Base-by-base conservation (phyloP, 192 early-diverging fungal species). In the Thoreauomyces humboldtii region DNA sequence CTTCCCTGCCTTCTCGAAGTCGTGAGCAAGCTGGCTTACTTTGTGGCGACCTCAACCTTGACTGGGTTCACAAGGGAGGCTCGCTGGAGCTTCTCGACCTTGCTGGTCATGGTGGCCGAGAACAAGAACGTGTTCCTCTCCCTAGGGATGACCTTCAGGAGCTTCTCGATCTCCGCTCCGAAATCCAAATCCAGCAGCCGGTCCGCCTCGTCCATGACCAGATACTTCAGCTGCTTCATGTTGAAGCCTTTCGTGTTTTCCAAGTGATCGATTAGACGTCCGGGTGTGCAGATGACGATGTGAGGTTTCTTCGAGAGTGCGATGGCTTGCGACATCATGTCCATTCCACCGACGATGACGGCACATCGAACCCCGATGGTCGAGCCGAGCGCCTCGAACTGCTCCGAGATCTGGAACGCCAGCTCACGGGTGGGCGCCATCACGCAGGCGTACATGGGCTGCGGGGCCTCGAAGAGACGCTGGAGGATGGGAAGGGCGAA, bases 191-290 rank as follows among this genome's bases (percentile, higher is more conserved):
- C 93, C 65, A 95, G 76, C 36, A 98, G 73, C 31, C 92, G 84
- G 79, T 95, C 93, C 0, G 94, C 92, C 78, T 95, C 94, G 61
- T 94, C 92, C 87, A 95, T 85, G 36, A 98, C 87, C 75, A 98
- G 74, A 70, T 93, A 96, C 75, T 96, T 96, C 17, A 98, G 73
- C 34, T 86, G 85, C 46, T 89, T 86, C 73, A 98, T 77, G 44
- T 88, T 91, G 67, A 98, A 98, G 21, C 96, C 96, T 67, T 98
- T 98, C 17, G 96, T 98, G 77, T 98, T 97, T 73, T 98, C 93
- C 65, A 98, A 72, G 67, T 97, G 96, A 72, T 97, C 96, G 54
- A 94, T 88, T 63, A 98, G 70, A 47, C 96, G 87, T 14, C 96
- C 96, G 11, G 96, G 96, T 1, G 96, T 98, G 70, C 92, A 93